A percentile compares a stretch with the other conserved stretches of the same genome.
These are phyloP conservation scores for Erigeron philadelphicus DNA, from an alignment of 140 eudicot genomes.

Conservation along the genomic window DNA sequence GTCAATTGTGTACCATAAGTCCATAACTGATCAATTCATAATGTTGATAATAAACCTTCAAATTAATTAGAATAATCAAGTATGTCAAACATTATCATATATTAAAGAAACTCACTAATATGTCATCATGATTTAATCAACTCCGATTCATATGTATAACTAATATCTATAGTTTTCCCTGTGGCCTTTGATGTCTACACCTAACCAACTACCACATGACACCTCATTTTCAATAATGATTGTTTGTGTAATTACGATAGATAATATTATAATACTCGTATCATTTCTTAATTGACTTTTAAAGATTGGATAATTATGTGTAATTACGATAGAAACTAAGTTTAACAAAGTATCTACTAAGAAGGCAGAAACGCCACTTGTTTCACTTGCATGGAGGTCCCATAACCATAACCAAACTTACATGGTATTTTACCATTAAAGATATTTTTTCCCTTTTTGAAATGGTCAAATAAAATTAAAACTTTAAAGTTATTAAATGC, in stretches of 20 bases:
- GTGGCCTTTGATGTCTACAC: conserved; percentile 20
- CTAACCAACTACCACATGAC: conserved; percentile 25
- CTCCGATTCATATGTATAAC: not conserved
- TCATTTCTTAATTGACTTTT: not conserved
- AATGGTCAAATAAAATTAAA: too few relatives aligned
- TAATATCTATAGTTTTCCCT: not conserved
- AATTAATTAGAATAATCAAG: conserved; percentile 2
- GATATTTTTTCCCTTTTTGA: too few relatives aligned
- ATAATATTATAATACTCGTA: not conserved
- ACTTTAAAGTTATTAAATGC: too few relatives aligned
- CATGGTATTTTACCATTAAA: too few relatives aligned
- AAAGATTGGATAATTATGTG: not conserved
- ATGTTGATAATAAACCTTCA: too few relatives aligned
- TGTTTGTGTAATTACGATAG: not conserved
- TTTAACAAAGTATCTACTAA: too few relatives aligned
- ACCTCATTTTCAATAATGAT: not conserved
- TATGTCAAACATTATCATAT: conserved; percentile 18
- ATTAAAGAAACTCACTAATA: conserved; percentile 3
- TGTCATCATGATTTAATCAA: conserved; percentile 25
- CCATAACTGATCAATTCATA: too few relatives aligned
- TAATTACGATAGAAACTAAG: not conserved
- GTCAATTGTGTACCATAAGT: too few relatives aligned
- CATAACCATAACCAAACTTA: not conserved
- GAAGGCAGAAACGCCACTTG: too few relatives aligned
- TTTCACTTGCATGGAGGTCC: too few relatives aligned